Conservation (phyloP, 805 yeast species). For the Peterozyma toletana region DNA sequence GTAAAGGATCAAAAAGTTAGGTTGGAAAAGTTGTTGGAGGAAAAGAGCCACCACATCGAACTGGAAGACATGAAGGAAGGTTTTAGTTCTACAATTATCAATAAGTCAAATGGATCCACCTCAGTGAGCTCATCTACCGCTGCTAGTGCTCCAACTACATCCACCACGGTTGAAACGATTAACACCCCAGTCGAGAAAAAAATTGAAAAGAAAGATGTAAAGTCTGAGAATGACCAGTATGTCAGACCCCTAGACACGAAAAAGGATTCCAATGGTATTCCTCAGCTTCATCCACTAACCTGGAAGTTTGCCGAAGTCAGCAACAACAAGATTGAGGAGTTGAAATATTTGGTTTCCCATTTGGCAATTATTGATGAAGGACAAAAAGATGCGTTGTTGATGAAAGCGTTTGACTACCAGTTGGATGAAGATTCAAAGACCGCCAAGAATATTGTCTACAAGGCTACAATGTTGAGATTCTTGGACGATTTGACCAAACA, state of each 20-base stretch:
- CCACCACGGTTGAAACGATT: conserved; percentile 17
- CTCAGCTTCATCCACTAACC: conserved; percentile 12
- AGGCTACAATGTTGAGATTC: conserved; percentile 74
- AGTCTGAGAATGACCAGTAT: not conserved
- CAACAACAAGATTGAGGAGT: conserved; percentile 32
- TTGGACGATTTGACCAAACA: conserved; percentile 22
- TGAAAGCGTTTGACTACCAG: conserved; percentile 86
- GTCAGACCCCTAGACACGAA: no score
- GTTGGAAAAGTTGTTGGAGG: conserved; percentile 58
- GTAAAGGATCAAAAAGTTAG: conserved; percentile 58
- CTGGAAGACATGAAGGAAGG: conserved; percentile 92
- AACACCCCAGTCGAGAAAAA: conserved; percentile 16
- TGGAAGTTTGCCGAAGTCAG: no score
- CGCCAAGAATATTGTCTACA: conserved; percentile 68
- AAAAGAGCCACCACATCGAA: conserved; percentile 69
- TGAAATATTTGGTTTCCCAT: conserved; percentile 47
- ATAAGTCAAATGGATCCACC: conserved; percentile 31
- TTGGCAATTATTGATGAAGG: conserved; percentile 68
- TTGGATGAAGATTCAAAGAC: conserved; percentile 47
- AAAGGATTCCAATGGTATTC: no score
- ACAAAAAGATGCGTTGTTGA: conserved; percentile 86
- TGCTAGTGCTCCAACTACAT: conserved; percentile 1
- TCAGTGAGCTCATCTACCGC: conserved; percentile 15
- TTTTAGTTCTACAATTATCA: conserved; percentile 77
- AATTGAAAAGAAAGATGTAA: not conserved